Percentiles rank a stretch among this genome's conserved stretches.
These are phyloP conservation scores for Entomortierella parvispora DNA, from an alignment of 192 early-diverging fungal genomes.

Conservation along the genomic window DNA sequence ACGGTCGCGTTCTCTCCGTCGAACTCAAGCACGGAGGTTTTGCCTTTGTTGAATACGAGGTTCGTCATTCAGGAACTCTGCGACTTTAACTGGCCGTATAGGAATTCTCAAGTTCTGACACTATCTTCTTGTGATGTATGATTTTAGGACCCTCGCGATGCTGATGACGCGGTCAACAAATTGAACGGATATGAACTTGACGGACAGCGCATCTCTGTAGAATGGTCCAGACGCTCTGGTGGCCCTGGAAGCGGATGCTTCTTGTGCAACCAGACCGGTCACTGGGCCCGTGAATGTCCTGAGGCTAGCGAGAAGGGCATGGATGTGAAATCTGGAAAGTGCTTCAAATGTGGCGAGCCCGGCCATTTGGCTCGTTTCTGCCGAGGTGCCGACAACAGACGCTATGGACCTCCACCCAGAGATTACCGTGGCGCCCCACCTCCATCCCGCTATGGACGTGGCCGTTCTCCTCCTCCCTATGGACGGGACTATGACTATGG, in stretches of 20 bases:
- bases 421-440: conserved; percentile 56
- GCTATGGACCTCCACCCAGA: conserved; percentile 24
- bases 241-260: conserved; percentile 65
- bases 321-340: conserved; percentile 65
- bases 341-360: conserved; percentile 63
- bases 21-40: conserved; percentile 65
- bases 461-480: conserved; percentile 44
- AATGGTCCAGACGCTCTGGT: conserved; percentile 61
- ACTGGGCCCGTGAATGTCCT: conserved; percentile 66
- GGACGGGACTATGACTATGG: conserved; percentile 44
- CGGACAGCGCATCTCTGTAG: conserved; percentile 59
- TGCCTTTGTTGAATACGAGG: conserved; percentile 66
- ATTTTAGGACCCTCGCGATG: conserved; percentile 59
- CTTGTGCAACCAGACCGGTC: conserved; percentile 60
- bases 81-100: conserved; percentile 7
- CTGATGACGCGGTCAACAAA: conserved; percentile 61
- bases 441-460: conserved; percentile 41
- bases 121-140: neutral
- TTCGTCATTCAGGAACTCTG: conserved; percentile 15
- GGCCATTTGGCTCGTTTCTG: conserved; percentile 65
- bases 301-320: conserved; percentile 64
- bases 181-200: conserved; percentile 64
- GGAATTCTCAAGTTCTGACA: no score
- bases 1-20: conserved; percentile 59
- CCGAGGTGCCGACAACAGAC: conserved; percentile 36